Evolutionary conservation across 148 eudicot species (phyloP).

Genomic region (Camellia lanceoleosa): DNA sequence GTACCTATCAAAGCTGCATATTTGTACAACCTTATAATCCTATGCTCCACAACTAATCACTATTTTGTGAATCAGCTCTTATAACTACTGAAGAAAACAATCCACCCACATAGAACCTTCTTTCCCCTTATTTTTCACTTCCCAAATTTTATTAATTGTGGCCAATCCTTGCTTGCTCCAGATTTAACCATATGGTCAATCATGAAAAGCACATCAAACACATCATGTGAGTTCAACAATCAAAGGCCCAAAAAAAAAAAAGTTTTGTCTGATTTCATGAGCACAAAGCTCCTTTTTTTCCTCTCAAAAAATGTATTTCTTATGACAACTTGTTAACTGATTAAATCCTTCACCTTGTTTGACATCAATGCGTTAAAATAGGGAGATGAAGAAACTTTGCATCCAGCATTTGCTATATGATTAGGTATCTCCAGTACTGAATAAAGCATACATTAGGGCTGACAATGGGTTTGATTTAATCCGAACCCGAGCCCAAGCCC

Average conservation of each 20-base stretch:
- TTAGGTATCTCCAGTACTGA: not conserved
- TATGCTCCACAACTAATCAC: not conserved
- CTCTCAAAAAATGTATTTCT: not conserved
- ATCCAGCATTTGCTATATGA: not conserved
- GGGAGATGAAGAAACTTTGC: not conserved
- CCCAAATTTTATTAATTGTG: not conserved
- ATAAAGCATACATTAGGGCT: not conserved
- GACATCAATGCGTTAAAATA: not conserved
- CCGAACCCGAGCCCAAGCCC: too few species aligned
- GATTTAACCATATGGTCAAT: not conserved
- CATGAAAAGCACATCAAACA: not conserved
- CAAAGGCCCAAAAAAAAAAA: not conserved
- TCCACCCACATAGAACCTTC: not conserved
- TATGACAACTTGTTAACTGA: not conserved
- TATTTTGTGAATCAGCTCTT: not conserved
- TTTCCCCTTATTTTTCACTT: not conserved
- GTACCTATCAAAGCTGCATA: not conserved
- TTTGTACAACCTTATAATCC: not conserved
- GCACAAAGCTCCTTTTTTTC: not conserved
- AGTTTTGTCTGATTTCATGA: not conserved
- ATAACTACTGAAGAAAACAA: not conserved
- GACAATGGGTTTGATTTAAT: too few species aligned
- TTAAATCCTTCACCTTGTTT: not conserved
- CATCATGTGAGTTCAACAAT: not conserved
- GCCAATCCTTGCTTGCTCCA: constrained; percentile 7